phyloP scores from a whole-genome alignment of 805 yeast genomes.

The Blastobotrys chiropterorum region DNA sequence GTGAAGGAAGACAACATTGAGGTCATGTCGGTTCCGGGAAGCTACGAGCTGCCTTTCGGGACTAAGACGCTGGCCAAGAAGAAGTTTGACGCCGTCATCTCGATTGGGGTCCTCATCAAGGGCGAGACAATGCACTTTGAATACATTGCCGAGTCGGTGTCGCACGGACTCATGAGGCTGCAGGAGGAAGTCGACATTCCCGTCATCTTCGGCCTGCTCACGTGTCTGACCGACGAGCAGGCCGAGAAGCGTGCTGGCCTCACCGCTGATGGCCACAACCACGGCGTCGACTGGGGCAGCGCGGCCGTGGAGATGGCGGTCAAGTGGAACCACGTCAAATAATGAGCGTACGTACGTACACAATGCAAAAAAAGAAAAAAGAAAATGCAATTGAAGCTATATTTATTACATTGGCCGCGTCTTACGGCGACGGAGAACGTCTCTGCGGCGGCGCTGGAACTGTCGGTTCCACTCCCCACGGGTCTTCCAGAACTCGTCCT shows the following conservation, averaged over 20 bases:
- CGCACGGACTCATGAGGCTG: constrained; percentile 76
- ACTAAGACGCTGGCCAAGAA: constrained; percentile 35
- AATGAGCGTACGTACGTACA: too few species aligned
- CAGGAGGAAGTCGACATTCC: constrained; percentile 69
- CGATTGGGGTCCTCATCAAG: constrained; percentile 91
- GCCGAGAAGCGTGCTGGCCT: constrained; percentile 91
- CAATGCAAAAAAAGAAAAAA: too few species aligned
- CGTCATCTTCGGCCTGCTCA: constrained; percentile 87
- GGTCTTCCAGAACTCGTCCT: constrained; percentile 71
- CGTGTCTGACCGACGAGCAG: constrained; percentile 91
- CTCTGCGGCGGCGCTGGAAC: constrained; percentile 69
- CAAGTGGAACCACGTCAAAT: constrained; percentile 20
- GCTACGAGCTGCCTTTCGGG: constrained; percentile 89
- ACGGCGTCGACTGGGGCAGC: constrained; percentile 98
- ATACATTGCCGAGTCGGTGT: constrained; percentile 86
- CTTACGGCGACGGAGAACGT: constrained; percentile 53
- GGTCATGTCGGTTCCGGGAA: constrained; percentile 88
- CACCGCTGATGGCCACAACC: constrained; percentile 73
- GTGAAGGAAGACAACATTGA: constrained; percentile 72
- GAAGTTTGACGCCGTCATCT: constrained; percentile 68
- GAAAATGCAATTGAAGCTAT: background rate
- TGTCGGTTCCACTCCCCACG: constrained; percentile 76
- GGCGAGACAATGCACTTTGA: constrained; percentile 98
- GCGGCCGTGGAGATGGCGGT: constrained; percentile 93
- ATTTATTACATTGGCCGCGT: constrained; percentile 23